Evolutionary conservation across 306 rosid species (phyloP), one percentile per base, ranked within the genome.

Genomic region (Datisca glomerata): DNA sequence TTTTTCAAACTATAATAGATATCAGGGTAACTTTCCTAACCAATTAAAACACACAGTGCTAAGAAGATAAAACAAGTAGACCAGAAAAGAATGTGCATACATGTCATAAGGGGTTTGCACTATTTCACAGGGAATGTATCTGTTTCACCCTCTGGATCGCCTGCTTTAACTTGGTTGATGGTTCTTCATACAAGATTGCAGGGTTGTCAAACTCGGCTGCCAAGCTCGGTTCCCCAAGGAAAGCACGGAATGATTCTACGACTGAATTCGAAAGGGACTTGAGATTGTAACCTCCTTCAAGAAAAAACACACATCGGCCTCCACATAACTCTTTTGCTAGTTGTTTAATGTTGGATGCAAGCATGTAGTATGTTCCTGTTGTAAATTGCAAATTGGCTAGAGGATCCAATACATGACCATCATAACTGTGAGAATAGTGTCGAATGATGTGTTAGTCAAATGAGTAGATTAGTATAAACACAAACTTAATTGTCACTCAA

Each of bases 271-370:
- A 79, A 43, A 76, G 94, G 32, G 89, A 74, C 49, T 74, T 28
- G 29, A 87, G 93, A 62, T 87, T 87, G 53, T 87, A 87, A 6
- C 97, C 97, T 56, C 97, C 94, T 63, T 83, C 94, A 64, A 87
- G 73, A 63, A 87, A 87, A 48, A 83, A 87, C 40, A 83, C 76
- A 27, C 80, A 76, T 16, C 75, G 74, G 11, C 83, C 93, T 1
- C 80, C 71, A 19, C 94, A 83, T 41, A 83, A 55, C 24, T 79
- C 79, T 58, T 48, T 79, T 15, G 94, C 85, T 12, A 87, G 80
- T 63, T 76, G 89, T 45, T 69, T 82, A 22, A 83, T 87, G 16
- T 64, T 60, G 49, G 80, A 83, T 4, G 93, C 80, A 17, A 87
- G 76, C 81, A 65, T 72, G 93, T 79, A 83, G 65, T 83, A 83